Evolutionary conservation across 441 rosid genomes (phyloP), one percentile per base, ranked within the genome.

Genomic region (Eruca vesicaria): DNA sequence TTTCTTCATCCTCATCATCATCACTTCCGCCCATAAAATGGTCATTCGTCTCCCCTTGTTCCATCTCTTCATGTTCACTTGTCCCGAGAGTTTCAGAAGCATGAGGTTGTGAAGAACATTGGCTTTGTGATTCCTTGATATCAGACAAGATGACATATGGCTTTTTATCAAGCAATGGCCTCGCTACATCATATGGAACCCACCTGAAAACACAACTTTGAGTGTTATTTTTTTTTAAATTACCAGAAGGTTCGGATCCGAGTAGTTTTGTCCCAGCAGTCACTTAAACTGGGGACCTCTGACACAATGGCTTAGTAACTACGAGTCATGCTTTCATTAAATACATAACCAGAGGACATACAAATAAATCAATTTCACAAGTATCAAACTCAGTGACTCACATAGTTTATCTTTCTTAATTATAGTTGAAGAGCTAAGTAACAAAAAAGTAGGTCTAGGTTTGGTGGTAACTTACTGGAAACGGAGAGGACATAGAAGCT

Each of bases 401-500:
- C n/a, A 61, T 12, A 32, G 21, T 0, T 0, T 26, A 68, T 2
- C 12, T 59, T 68, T 50, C 73, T 68, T 60, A 20, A 59, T 59
- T 20, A 74, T 68, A 53, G 9, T 3, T 63, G 67, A 16, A 48
- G 63, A 59, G 28, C 7, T 31, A 26, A 71, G 56, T 57, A 77
- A 59, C 29, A 59, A 52, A 64, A n/a, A 48, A 55, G 2, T 3
- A 26, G 23, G 62, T 63, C 36, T 15, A 6, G 9, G 55, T 63
- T 48, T 63, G 7, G 32, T 32, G 56, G 26, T 31, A 80, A 86
- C 97, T 84, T 89, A 94, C 98, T 81, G 82, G 80, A 84, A 89
- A 60, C 89, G 98, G 77, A 84, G 91, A 68, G 98, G 98, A 76
- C 97, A 94, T n/a, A 94, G 92, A 75, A 94, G 97, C 86, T 92